These are phyloP conservation scores for Linderniella brevidens DNA, from an alignment of 257 asterid genomes.

Conservation along the genomic window DNA sequence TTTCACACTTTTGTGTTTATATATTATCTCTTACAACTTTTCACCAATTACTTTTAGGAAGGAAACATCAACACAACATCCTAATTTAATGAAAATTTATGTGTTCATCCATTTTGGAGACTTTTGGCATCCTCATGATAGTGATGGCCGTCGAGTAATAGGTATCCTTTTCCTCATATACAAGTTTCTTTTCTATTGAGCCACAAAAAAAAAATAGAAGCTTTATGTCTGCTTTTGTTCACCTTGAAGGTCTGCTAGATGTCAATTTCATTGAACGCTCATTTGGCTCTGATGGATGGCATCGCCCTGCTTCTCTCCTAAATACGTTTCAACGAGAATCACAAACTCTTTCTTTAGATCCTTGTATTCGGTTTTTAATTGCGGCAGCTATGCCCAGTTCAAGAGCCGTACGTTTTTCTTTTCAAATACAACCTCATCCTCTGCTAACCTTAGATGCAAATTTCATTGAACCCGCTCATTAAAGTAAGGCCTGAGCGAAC, in stretches of 20 bases:
- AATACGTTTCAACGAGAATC: no score
- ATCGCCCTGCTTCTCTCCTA: no score
- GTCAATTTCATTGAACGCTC: slow-evolving; percentile 92
- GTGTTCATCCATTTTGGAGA: slow-evolving; percentile 85
- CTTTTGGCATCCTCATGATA: slow-evolving; percentile 95
- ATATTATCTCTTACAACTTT: slow-evolving; percentile 43
- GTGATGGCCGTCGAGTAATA: slow-evolving; percentile 98
- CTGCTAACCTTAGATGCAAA: no score
- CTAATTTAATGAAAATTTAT: neutral
- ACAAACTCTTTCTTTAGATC: no score
- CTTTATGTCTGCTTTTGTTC: slow-evolving; percentile 10
- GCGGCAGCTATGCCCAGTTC: no score
- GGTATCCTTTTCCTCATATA: slow-evolving; percentile 23
- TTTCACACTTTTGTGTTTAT: slow-evolving; percentile 4
- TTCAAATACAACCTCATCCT: no score
- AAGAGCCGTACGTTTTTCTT: no score
- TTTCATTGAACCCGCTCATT: no score
- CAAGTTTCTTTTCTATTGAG: slow-evolving; percentile 2
- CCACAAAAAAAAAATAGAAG: slow-evolving; percentile 4
- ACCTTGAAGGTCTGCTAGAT: slow-evolving; percentile 59
- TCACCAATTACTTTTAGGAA: neutral
- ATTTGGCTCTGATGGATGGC: no score
- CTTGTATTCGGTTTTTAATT: no score
- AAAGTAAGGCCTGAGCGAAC: slow-evolving; percentile 97
- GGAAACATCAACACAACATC: no score